phyloP scores from a whole-genome alignment of 805 yeast species.

The Candida namnaoensis region DNA sequence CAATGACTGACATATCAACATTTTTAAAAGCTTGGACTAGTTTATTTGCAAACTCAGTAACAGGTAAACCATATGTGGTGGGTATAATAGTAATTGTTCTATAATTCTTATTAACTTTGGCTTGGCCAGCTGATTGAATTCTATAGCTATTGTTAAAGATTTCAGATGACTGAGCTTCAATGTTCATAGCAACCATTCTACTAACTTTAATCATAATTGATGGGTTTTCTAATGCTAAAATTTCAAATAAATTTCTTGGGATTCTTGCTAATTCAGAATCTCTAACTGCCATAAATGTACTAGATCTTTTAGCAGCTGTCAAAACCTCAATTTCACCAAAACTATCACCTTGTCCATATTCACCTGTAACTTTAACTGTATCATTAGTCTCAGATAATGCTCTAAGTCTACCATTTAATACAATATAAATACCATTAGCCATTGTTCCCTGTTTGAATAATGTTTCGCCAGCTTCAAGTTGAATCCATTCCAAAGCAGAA shows the following conservation, averaged over 20 bases:
- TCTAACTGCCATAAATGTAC: constrained; percentile 74
- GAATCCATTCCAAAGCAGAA: constrained; percentile 93
- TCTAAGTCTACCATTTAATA: constrained; percentile 80
- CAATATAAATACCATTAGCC: constrained; percentile 88
- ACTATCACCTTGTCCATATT: constrained; percentile 90
- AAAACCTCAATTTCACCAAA: constrained; percentile 93
- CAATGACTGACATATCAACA: constrained; percentile 66
- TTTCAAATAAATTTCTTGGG: constrained; percentile 83
- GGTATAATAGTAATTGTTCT: constrained; percentile 85
- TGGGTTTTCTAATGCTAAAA: constrained; percentile 77
- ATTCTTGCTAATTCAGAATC: constrained; percentile 92
- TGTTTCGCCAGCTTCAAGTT: constrained; percentile 76
- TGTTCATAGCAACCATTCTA: constrained; percentile 68
- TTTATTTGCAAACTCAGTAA: constrained; percentile 71
- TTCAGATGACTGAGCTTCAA: constrained; percentile 14
- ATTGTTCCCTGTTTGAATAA: constrained; percentile 75
- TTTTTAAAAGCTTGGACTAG: constrained; percentile 63
- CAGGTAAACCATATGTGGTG: constrained; percentile 73
- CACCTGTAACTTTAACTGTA: constrained; percentile 40
- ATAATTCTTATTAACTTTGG: constrained; percentile 35
- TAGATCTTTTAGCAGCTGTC: constrained; percentile 64
- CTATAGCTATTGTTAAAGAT: constrained; percentile 4
- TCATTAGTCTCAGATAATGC: constrained; percentile 29
- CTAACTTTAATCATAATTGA: constrained; percentile 86
- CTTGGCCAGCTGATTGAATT: constrained; percentile 22